Conservation (phyloP, 345 rosid genomes). For the Eucalyptus urophylla region DNA sequence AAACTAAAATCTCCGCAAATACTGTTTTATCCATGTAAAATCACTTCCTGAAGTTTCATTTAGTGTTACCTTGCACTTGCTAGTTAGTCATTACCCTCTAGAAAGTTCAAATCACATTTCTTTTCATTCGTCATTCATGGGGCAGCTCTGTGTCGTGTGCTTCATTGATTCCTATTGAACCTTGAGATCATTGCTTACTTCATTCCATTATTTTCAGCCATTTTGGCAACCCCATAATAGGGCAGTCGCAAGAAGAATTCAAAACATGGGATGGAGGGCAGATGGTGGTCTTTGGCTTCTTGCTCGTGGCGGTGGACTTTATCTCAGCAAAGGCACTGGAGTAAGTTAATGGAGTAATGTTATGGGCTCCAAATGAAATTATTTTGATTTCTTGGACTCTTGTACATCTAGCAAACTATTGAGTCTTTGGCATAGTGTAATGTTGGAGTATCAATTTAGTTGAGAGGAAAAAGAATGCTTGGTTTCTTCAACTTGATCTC, state of each 20-base stretch:
- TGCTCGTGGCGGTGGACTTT: conserved; percentile 96
- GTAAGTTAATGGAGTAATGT: conserved; percentile 22
- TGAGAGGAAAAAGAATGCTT: background rate
- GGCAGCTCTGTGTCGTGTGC: background rate
- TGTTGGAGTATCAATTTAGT: background rate
- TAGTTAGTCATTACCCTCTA: background rate
- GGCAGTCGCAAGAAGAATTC: conserved; percentile 90
- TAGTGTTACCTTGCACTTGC: background rate
- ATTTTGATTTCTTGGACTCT: background rate
- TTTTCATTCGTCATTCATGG: background rate
- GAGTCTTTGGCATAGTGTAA: background rate
- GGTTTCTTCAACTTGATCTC: background rate
- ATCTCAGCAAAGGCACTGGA: conserved; percentile 92
- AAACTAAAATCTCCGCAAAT: background rate
- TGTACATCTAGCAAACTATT: background rate
- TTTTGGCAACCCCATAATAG: conserved; percentile 99
- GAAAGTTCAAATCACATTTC: background rate
- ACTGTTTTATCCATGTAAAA: background rate
- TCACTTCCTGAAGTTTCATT: background rate
- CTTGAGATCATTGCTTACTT: background rate
- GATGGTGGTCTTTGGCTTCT: conserved; percentile 99
- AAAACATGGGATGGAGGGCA: conserved; percentile 98
- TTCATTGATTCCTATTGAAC: background rate
- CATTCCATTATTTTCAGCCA: conserved; percentile 24
- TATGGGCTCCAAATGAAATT: background rate